phyloP scores from a whole-genome alignment of 495 filamentous ascomycete species.

The Cladorrhinum samala region DNA sequence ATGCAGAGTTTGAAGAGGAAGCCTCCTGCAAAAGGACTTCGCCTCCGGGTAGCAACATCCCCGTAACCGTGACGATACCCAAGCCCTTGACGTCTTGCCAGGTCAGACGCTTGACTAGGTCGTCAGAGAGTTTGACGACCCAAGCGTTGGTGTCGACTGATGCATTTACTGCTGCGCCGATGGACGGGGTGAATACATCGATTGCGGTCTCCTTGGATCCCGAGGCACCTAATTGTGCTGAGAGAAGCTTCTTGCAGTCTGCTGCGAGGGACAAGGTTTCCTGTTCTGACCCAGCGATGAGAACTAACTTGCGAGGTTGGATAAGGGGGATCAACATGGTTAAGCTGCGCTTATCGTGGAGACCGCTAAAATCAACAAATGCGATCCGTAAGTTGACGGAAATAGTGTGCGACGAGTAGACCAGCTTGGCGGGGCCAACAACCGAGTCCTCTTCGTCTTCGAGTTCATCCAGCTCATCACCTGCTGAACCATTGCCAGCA shows the following conservation, averaged over 20 bases:
- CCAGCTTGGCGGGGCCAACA: slow-evolving; percentile 68
- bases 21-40: slow-evolving; percentile 53
- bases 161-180: slow-evolving; percentile 70
- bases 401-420: slow-evolving; percentile 53
- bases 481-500: slow-evolving; percentile 32
- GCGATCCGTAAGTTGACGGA: slow-evolving; percentile 66
- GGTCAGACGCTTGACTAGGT: slow-evolving; percentile 72
- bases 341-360: slow-evolving; percentile 87
- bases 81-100: slow-evolving; percentile 92
- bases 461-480: slow-evolving; percentile 48
- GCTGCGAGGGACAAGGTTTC: slow-evolving; percentile 72
- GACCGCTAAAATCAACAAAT: slow-evolving; percentile 84
- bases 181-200: slow-evolving; percentile 72
- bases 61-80: slow-evolving; percentile 82
- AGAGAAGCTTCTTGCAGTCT: slow-evolving; percentile 73
- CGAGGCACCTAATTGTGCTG: slow-evolving; percentile 40
- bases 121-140: slow-evolving; percentile 82
- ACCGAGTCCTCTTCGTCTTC: slow-evolving; percentile 54
- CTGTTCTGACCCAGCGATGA: slow-evolving; percentile 69
- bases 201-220: slow-evolving; percentile 29
- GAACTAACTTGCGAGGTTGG: slow-evolving; percentile 84
- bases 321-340: slow-evolving; percentile 95
- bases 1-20: slow-evolving; percentile 23
- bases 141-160: slow-evolving; percentile 98
- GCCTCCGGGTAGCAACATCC: slow-evolving; percentile 45